phyloP scores from a whole-genome alignment of 305 asterid genomes.

The Fraxinus angustifolia region DNA sequence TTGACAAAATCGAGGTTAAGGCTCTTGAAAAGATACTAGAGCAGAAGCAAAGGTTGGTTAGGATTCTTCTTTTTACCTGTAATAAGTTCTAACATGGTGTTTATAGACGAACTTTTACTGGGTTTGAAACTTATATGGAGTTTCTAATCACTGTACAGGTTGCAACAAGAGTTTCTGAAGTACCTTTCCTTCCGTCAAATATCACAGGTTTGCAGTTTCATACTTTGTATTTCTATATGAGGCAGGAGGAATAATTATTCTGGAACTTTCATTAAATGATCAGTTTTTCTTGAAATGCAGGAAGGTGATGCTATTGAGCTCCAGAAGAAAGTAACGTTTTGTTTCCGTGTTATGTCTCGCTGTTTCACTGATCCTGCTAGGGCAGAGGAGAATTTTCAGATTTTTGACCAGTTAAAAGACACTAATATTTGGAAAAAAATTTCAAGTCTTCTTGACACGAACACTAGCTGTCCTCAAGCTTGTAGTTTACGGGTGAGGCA shows the following conservation, averaged over 20 bases:
- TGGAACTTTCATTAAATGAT: constrained; percentile 23
- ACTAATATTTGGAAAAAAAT: constrained; percentile 68
- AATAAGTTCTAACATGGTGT: constrained; percentile 16
- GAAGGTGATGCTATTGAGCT: constrained; percentile 74
- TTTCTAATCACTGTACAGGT: constrained; percentile 47
- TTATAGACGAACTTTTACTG: not conserved
- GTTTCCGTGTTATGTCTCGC: constrained; percentile 90
- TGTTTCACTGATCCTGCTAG: constrained; percentile 74
- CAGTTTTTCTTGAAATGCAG: constrained; percentile 42
- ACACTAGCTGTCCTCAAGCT: constrained; percentile 54
- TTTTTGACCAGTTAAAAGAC: constrained; percentile 86
- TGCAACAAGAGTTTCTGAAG: constrained; percentile 88
- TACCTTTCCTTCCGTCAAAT: constrained; percentile 69
- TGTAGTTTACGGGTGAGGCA: constrained; percentile 66
- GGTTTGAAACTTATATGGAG: constrained; percentile 10
- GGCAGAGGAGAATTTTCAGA: constrained; percentile 81
- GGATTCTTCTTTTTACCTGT: constrained; percentile 21
- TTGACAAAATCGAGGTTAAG: constrained; percentile 88
- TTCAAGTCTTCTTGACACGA: constrained; percentile 66
- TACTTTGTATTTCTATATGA: constrained; percentile 21
- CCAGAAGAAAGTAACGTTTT: constrained; percentile 64
- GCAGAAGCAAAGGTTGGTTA: constrained; percentile 88
- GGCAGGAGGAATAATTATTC: constrained; percentile 20
- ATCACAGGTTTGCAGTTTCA: constrained; percentile 59
- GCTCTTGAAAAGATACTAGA: constrained; percentile 95